Evolutionary conservation across 2,329 filamentous ascomycete genomes (phyloP), one percentile per base, ranked within the genome.

Genomic region (Ascochyta rabiei): DNA sequence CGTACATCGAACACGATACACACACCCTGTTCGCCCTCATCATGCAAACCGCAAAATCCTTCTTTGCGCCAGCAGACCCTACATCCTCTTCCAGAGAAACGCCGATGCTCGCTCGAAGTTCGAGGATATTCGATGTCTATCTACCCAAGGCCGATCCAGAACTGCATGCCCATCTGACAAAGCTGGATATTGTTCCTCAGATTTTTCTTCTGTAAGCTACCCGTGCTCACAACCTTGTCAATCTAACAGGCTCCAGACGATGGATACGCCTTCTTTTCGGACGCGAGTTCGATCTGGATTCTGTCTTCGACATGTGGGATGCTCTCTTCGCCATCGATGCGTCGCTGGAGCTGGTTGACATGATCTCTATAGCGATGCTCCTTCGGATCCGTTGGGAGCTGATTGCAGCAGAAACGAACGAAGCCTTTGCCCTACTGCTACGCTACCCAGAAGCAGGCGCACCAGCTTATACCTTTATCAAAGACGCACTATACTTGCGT

Each of bases 201-300:
- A 93, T 99, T 45, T 99, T 98, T 70, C 79, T 98, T 21, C 96
- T 98, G 90, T 95, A 77, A 74, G 84, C 71, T 48, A 12, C 16
- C 10, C 19, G 23, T 38, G 1, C 4, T 26, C n/a, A 8, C 24
- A 2, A 10, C 8, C 13, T n/a, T 9, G 6, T 18, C 40, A 13
- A 30, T 23, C 71, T 74, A 44, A 75, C 35, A 9, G 21, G 33
- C 15, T 42, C 15, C 37, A 93, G 90, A 60, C 91, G 95, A 53
- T 99, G 95, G 95, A 89, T 98, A 53, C 86, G 95, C 24, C 84
- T 99, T 1, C 78, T 99, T 0, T 98, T 98, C 69, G 93, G 93
- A 43, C 85, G 95, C 62, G 95, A 99, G 73, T 98, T 97, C 65
- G 86, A 91, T 0, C 96, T 98, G 57, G 86, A 93, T 48, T 86